A percentile compares a stretch with the other conserved stretches of the same genome.
Evolutionary conservation across 192 early-diverging fungal genomes (phyloP).

Genomic region (Dissophora ornata): DNA sequence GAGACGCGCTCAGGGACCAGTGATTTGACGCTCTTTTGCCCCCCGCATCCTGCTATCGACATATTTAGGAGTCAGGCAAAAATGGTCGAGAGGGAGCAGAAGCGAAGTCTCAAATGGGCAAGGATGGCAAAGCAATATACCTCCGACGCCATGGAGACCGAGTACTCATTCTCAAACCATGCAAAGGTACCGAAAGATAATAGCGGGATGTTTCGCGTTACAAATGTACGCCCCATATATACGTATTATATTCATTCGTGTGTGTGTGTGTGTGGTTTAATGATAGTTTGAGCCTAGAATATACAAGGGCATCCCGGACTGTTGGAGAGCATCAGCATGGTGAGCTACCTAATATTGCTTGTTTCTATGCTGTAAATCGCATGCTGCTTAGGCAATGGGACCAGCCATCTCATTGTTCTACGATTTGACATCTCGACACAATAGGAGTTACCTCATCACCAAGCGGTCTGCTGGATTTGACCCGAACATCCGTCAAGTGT

Average conservation of each 20-base stretch:
- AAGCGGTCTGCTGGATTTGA: constrained; percentile 37
- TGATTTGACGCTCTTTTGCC: too few relatives aligned
- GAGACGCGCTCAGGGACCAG: too few relatives aligned
- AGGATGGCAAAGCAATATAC: constrained; percentile 37
- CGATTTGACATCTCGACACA: constrained; percentile 5
- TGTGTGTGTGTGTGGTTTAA: too few relatives aligned
- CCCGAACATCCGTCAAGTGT: constrained; percentile 41
- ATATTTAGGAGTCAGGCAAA: constrained; percentile 21
- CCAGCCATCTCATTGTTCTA: too few relatives aligned
- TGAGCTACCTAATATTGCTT: too few relatives aligned
- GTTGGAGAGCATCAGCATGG: constrained; percentile 68
- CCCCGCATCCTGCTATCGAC: not conserved
- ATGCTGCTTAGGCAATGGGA: too few relatives aligned
- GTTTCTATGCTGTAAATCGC: too few relatives aligned
- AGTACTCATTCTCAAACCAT: constrained; percentile 35
- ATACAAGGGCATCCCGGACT: constrained; percentile 69
- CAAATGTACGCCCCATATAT: too few relatives aligned
- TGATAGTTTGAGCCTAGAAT: constrained; percentile 60
- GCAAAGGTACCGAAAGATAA: constrained; percentile 43
- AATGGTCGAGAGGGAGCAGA: constrained; percentile 32
- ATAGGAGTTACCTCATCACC: constrained; percentile 31
- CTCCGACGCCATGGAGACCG: constrained; percentile 22
- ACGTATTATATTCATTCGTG: not conserved
- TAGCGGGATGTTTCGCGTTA: too few relatives aligned
- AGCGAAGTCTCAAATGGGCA: constrained; percentile 19